A percentile compares a stretch with the other conserved stretches of the same genome.
Conservation (phyloP, 129 eudicot genomes). For the Kitagawia praeruptora region DNA sequence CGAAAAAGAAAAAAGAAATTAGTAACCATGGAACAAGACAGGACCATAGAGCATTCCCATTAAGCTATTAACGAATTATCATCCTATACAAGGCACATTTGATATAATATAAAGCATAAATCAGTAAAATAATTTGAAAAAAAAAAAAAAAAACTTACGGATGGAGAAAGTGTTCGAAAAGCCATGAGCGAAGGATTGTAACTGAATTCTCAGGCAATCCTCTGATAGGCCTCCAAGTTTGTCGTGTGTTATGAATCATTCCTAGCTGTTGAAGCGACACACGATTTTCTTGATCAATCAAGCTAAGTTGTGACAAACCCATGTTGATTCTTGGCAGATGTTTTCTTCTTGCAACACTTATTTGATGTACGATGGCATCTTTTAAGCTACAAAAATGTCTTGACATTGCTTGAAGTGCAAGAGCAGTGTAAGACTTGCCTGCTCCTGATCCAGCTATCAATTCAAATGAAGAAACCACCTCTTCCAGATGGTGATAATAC, state of each 20-base stretch:
- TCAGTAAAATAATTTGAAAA: neutral
- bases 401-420: slow-evolving; percentile 83
- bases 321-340: slow-evolving; percentile 48
- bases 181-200: slow-evolving; percentile 82
- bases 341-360: slow-evolving; percentile 36
- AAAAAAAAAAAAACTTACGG: slow-evolving; percentile 54
- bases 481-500: slow-evolving; percentile 59
- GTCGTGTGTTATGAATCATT: slow-evolving; percentile 48
- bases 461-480: slow-evolving; percentile 72
- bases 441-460: slow-evolving; percentile 70
- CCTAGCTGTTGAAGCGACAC: slow-evolving; percentile 74
- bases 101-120: no score
- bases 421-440: slow-evolving; percentile 79
- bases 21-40: neutral
- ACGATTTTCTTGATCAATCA: slow-evolving; percentile 54
- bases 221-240: slow-evolving; percentile 84
- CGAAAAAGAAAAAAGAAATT: neutral
- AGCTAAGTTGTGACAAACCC: slow-evolving; percentile 58
- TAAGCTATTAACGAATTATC: neutral
- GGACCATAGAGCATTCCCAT: neutral
- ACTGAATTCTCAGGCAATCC: slow-evolving; percentile 94
- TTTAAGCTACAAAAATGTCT: slow-evolving; percentile 75
- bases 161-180: slow-evolving; percentile 88
- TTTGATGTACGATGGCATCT: slow-evolving; percentile 64
- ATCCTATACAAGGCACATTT: neutral